Evolutionary conservation across 2,329 filamentous ascomycete species (phyloP).

Genomic region (Zymoseptoria brevis): DNA sequence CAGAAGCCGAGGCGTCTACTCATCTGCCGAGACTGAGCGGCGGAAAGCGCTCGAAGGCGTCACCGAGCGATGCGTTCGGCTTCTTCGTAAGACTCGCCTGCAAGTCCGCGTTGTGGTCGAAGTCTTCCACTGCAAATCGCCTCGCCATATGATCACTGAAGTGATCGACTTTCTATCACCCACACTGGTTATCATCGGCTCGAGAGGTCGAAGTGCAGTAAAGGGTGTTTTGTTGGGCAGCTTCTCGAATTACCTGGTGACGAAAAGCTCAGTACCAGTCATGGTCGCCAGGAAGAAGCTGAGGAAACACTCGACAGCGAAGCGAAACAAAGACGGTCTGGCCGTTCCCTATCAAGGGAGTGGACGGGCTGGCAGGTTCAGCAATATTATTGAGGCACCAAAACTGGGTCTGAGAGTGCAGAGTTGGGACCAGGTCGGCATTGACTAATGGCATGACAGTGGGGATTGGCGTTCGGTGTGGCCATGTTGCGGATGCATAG

Average conservation of each 20-base stretch:
- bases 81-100: slow-evolving; percentile 81
- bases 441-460: slow-evolving; percentile 19
- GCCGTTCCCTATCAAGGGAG: slow-evolving; percentile 26
- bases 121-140: slow-evolving; percentile 96
- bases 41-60: slow-evolving; percentile 74
- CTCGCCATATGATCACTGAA: slow-evolving; percentile 91
- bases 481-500: background rate
- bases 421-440: slow-evolving; percentile 30
- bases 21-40: slow-evolving; percentile 64
- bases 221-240: slow-evolving; percentile 94
- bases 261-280: slow-evolving; percentile 91
- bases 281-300: slow-evolving; percentile 94
- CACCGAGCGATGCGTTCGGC: slow-evolving; percentile 71
- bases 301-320: slow-evolving; percentile 60
- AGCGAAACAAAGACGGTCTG: slow-evolving; percentile 26
- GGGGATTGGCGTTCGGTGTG: no score
- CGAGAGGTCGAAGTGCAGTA: slow-evolving; percentile 78
- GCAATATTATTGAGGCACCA: slow-evolving; percentile 29
- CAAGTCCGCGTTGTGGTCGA: slow-evolving; percentile 92
- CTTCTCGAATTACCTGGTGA: slow-evolving; percentile 95
- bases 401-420: slow-evolving; percentile 26
- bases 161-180: slow-evolving; percentile 90
- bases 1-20: slow-evolving; percentile 33
- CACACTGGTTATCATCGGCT: slow-evolving; percentile 87
- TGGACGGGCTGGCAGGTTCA: slow-evolving; percentile 24